phyloP scores from a whole-genome alignment of 192 early-diverging fungal genomes.

The Backusella morwellensis region DNA sequence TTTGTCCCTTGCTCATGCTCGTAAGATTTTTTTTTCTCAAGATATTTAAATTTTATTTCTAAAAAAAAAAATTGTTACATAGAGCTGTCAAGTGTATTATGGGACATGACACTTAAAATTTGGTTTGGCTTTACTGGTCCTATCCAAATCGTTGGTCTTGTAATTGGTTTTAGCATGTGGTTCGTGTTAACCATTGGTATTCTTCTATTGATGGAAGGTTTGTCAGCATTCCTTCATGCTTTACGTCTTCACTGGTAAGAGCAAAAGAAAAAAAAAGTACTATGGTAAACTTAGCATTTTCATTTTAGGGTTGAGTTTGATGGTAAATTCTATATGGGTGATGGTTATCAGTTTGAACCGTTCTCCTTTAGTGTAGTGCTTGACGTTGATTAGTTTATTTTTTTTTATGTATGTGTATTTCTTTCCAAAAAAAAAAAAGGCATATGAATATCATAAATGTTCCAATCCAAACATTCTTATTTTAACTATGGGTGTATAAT shows the following conservation, averaged over 20 bases:
- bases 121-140: constrained; percentile 48
- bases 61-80: too few relatives aligned
- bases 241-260: constrained; percentile 84
- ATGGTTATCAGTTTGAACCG: constrained; percentile 86
- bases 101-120: constrained; percentile 83
- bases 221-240: constrained; percentile 85
- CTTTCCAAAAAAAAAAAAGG: background rate
- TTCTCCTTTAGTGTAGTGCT: constrained; percentile 69
- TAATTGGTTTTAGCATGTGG: constrained; percentile 85
- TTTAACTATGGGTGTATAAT: background rate
- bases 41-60: background rate
- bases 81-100: constrained; percentile 93
- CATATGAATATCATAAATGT: background rate
- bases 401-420: background rate
- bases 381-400: background rate
- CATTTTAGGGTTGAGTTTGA: constrained; percentile 83
- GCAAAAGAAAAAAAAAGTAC: background rate
- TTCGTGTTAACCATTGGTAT: constrained; percentile 80
- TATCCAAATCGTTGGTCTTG: constrained; percentile 66
- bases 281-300: background rate
- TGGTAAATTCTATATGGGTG: constrained; percentile 93
- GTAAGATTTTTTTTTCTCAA: background rate
- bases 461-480: background rate
- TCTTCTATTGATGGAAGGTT: constrained; percentile 82
- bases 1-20: constrained; percentile 94